Evolutionary conservation across 169 alveolate genomes (phyloP).

Genomic region (Babesia caballi): DNA sequence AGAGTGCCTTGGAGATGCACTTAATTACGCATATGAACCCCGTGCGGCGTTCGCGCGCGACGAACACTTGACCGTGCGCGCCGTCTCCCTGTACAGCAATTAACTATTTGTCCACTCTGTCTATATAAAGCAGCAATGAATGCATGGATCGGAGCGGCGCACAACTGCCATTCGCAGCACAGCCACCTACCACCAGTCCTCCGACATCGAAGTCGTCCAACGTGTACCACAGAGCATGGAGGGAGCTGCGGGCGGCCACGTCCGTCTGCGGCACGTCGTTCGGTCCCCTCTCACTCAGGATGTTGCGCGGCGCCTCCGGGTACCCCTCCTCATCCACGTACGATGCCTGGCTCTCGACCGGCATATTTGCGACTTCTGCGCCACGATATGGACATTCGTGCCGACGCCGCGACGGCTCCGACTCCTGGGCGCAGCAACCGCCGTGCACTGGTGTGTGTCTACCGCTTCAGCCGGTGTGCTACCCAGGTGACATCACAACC

Average conservation of each 20-base stretch:
- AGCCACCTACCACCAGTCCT: constrained; percentile 68
- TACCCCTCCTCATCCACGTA: not conserved
- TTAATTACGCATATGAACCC: constrained; percentile 85
- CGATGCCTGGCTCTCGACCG: not conserved
- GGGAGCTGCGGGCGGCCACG: constrained; percentile 68
- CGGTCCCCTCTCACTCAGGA: not conserved
- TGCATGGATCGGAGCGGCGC: too few relatives aligned
- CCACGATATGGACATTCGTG: not conserved
- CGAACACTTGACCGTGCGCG: constrained; percentile 86
- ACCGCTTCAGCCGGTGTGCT: too few relatives aligned
- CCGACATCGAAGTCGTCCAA: constrained; percentile 78
- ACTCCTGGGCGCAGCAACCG: not conserved
- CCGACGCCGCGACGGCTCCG: not conserved
- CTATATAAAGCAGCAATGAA: too few relatives aligned
- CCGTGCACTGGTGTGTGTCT: too few relatives aligned
- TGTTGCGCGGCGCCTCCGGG: not conserved
- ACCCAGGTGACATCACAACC: too few relatives aligned
- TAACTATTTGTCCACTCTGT: too few relatives aligned
- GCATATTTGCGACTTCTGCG: not conserved
- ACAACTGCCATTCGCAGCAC: not conserved
- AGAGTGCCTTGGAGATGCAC: constrained; percentile 77
- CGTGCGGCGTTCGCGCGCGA: constrained; percentile 83
- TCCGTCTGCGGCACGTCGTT: constrained; percentile 55
- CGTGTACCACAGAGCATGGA: constrained; percentile 71
- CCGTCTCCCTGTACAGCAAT: constrained; percentile 79